Percentiles rank a stretch among this genome's conserved stretches.
phyloP scores from a whole-genome alignment of 768 basidiomycete species.

The Rhodocollybia butyracea region DNA sequence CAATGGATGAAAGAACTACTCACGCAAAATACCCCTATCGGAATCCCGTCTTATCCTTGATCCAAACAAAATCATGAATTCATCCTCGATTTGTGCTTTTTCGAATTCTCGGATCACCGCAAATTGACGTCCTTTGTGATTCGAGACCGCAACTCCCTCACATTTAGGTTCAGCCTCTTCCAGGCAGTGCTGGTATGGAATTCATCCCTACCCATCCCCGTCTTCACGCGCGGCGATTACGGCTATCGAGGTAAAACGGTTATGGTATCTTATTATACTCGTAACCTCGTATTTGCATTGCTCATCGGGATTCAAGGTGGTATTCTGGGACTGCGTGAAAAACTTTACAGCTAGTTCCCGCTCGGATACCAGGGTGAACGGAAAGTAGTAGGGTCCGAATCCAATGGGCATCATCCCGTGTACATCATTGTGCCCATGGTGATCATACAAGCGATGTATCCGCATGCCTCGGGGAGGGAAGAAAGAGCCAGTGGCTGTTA shows the following conservation, averaged over 20 bases:
- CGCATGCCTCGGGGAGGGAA: slow-evolving; percentile 35
- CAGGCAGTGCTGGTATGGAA: slow-evolving; percentile 33
- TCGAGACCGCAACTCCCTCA: slow-evolving; percentile 46
- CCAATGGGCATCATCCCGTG: slow-evolving; percentile 43
- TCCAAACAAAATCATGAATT: too few relatives aligned
- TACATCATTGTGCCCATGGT: slow-evolving; percentile 38
- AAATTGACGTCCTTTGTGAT: slow-evolving; percentile 35
- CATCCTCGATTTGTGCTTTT: slow-evolving; percentile 23
- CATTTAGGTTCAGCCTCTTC: slow-evolving; percentile 40
- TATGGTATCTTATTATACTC: background rate
- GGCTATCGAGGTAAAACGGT: slow-evolving; percentile 7
- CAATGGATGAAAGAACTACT: too few relatives aligned
- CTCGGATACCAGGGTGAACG: slow-evolving; percentile 35
- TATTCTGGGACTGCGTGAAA: slow-evolving; percentile 36
- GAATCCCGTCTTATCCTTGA: slow-evolving; percentile 52
- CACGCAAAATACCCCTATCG: too few relatives aligned
- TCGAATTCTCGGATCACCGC: slow-evolving; percentile 20
- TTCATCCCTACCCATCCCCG: too few relatives aligned
- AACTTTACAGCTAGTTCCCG: slow-evolving; percentile 43
- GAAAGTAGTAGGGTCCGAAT: slow-evolving; percentile 37
- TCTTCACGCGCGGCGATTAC: slow-evolving; percentile 26
- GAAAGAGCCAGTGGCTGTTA: slow-evolving; percentile 35
- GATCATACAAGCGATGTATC: slow-evolving; percentile 41
- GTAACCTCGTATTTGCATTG: slow-evolving; percentile 12
- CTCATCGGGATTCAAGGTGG: slow-evolving; percentile 23